Percentiles rank a stretch among this genome's conserved stretches.
phyloP scores from a whole-genome alignment of 805 yeast species.

The Komagataella populi region DNA sequence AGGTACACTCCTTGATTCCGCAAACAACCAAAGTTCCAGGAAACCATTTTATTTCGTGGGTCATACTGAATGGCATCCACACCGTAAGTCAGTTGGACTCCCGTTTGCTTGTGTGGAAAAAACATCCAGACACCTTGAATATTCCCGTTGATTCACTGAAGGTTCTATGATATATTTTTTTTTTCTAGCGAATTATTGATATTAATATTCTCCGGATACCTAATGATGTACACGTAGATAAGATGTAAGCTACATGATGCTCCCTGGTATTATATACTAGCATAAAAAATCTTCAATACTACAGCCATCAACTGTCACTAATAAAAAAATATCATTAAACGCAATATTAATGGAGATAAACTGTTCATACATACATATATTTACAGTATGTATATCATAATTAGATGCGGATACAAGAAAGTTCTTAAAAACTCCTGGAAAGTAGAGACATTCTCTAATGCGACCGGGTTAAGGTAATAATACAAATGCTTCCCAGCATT shows the following conservation, averaged over 20 bases:
- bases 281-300: no score
- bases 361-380: not conserved
- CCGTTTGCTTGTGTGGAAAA: not conserved
- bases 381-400: not conserved
- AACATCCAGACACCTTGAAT: constrained; percentile 2
- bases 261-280: no score
- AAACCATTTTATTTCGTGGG: not conserved
- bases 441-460: not conserved
- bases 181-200: not conserved
- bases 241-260: not conserved
- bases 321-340: no score
- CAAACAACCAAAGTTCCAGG: not conserved
- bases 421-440: not conserved
- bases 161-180: no score
- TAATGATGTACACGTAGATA: not conserved
- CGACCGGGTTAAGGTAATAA: not conserved
- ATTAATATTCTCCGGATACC: no score
- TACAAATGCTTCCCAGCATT: constrained; percentile 7
- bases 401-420: not conserved
- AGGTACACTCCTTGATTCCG: not conserved
- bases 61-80: not conserved
- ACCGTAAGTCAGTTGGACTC: not conserved
- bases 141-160: not conserved
- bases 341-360: no score
- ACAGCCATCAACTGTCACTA: no score